Conservation (phyloP, 148 eudicot species). For the Heliamphora exappendiculata region DNA sequence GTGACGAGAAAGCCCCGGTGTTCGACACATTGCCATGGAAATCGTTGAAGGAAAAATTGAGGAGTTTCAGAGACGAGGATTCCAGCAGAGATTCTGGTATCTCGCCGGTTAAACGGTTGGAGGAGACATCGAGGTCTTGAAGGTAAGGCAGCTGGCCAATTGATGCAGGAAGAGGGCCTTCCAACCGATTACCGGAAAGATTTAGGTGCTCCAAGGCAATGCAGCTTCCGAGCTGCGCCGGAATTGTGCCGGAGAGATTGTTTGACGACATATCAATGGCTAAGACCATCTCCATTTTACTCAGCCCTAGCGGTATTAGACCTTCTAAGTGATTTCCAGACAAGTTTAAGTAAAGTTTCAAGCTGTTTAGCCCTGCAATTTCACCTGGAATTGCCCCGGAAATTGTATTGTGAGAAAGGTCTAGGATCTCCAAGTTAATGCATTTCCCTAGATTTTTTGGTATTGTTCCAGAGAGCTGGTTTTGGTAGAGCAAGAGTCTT, state of each 20-base stretch:
- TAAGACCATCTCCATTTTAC: slow-evolving; percentile 82
- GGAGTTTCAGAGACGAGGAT: slow-evolving; percentile 38
- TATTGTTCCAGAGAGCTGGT: slow-evolving; percentile 64
- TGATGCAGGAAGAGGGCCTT: slow-evolving; percentile 44
- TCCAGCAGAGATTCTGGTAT: slow-evolving; percentile 54
- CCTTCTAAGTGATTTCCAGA: slow-evolving; percentile 58
- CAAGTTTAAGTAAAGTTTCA: slow-evolving; percentile 69
- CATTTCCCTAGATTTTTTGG: slow-evolving; percentile 67
- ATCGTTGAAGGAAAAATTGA: slow-evolving; percentile 64
- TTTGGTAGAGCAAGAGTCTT: slow-evolving; percentile 46
- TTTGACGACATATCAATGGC: slow-evolving; percentile 70
- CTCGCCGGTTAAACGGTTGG: slow-evolving; percentile 42
- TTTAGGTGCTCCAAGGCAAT: slow-evolving; percentile 63
- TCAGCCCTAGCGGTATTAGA: slow-evolving; percentile 60
- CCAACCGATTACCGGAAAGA: slow-evolving; percentile 43
- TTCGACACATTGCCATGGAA: slow-evolving; percentile 47
- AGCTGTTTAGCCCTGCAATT: slow-evolving; percentile 60
- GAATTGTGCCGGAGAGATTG: slow-evolving; percentile 46
- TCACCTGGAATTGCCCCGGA: slow-evolving; percentile 57
- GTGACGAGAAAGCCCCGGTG: slow-evolving; percentile 43
- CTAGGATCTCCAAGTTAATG: slow-evolving; percentile 72
- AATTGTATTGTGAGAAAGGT: slow-evolving; percentile 61
- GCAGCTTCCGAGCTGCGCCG: slow-evolving; percentile 71
- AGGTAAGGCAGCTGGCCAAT: slow-evolving; percentile 58
- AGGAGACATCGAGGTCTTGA: slow-evolving; percentile 52